These are phyloP conservation scores for Kodamaea fukazawae DNA, from an alignment of 805 yeast genomes.

Conservation along the genomic window DNA sequence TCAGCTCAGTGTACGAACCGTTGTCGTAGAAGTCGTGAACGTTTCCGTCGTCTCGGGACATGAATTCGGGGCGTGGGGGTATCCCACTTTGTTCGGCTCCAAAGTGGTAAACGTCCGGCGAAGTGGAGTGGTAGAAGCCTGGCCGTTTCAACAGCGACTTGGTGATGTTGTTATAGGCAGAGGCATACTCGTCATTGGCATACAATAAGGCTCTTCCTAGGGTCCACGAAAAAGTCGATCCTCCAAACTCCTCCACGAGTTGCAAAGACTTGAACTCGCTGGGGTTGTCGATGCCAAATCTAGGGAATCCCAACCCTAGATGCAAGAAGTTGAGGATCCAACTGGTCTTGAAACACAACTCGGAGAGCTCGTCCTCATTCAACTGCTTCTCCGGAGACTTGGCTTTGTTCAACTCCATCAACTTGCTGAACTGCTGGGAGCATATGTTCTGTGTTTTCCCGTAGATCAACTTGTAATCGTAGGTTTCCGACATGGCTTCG, in stretches of 20 bases:
- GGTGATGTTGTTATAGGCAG: slow-evolving; percentile 37
- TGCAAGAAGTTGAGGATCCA: slow-evolving; percentile 59
- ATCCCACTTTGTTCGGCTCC: slow-evolving; percentile 54
- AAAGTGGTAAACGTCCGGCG: slow-evolving; percentile 43
- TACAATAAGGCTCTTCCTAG: slow-evolving; percentile 61
- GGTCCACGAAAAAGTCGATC: slow-evolving; percentile 53
- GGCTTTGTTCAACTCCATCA: slow-evolving; percentile 32
- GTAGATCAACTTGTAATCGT: slow-evolving; percentile 45
- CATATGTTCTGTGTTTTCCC: slow-evolving; percentile 48
- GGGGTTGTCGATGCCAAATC: slow-evolving; percentile 41
- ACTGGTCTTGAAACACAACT: slow-evolving; percentile 59
- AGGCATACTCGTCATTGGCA: slow-evolving; percentile 52
- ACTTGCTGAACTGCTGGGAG: slow-evolving; percentile 36
- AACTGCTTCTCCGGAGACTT: slow-evolving; percentile 28
- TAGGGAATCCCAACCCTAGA: slow-evolving; percentile 58
- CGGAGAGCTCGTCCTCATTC: slow-evolving; percentile 45
- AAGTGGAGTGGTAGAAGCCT: slow-evolving; percentile 50
- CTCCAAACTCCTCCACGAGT: slow-evolving; percentile 42
- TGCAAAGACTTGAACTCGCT: slow-evolving; percentile 34
- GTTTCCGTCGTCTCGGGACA: slow-evolving; percentile 12
- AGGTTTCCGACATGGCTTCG: slow-evolving; percentile 23
- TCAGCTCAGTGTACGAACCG: slow-evolving; percentile 19
- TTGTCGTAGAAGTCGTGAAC: slow-evolving; percentile 5
- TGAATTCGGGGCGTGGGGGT: slow-evolving; percentile 42
- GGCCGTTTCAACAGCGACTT: slow-evolving; percentile 21